Evolutionary conservation across 306 rosid species (phyloP).

Genomic region (Sesbania bispinosa): DNA sequence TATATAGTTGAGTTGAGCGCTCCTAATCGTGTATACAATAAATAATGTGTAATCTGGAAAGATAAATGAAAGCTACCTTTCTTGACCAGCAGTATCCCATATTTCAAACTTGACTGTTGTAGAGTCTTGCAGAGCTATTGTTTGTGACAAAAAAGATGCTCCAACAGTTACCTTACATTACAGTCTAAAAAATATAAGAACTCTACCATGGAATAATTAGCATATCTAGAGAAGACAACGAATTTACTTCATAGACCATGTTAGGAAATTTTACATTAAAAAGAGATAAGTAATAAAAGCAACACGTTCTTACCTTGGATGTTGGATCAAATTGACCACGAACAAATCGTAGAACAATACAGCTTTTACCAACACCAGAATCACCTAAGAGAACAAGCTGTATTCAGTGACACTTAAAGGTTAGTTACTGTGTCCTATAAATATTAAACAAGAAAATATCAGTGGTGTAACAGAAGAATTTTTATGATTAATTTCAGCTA

Average conservation of each 20-base stretch:
- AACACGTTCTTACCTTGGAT: constrained; percentile 69
- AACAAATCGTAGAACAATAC: constrained; percentile 96
- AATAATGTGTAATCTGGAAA: background rate
- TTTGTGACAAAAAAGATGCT: constrained; percentile 98
- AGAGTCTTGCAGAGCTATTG: constrained; percentile 97
- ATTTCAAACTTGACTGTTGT: constrained; percentile 99
- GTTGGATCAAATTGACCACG: constrained; percentile 99
- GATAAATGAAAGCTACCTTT: constrained; percentile 57
- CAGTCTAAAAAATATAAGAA: constrained; percentile 28
- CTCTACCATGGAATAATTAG: constrained; percentile 1
- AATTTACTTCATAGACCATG: background rate
- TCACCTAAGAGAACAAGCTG: constrained; percentile 98
- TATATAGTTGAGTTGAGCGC: background rate
- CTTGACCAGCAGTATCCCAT: constrained; percentile 99
- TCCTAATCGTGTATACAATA: background rate
- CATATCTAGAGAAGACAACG: constrained; percentile 3
- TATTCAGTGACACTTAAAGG: constrained; percentile 29
- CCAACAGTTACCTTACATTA: constrained; percentile 93
- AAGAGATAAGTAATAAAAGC: background rate
- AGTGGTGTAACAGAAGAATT: background rate
- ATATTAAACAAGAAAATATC: constrained; percentile 9
- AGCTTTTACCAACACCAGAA: constrained; percentile 99
- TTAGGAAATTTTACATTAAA: constrained; percentile 1
- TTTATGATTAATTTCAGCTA: background rate
- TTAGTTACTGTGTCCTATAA: constrained; percentile 19